Conservation (phyloP, 345 rosid genomes). For the Theobroma cacao region DNA sequence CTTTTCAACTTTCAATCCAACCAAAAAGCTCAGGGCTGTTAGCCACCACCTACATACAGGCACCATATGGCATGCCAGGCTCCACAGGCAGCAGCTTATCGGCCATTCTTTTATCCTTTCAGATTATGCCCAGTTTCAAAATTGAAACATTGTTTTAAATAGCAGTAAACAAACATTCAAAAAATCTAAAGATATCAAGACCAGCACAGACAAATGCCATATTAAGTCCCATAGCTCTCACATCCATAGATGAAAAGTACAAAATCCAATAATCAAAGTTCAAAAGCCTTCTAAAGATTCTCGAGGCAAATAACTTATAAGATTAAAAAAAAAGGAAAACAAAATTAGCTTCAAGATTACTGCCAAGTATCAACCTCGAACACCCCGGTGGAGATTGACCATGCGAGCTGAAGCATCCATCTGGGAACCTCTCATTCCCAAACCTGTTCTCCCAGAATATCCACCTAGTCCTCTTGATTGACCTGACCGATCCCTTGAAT, state of each 20-base stretch:
- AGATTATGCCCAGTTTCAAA: too few species aligned
- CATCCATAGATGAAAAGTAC: not conserved
- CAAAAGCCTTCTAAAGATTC: not conserved
- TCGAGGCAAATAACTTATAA: not conserved
- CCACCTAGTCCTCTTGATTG: slow-evolving; percentile 50
- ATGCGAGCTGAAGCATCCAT: slow-evolving; percentile 59
- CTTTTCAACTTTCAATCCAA: too few species aligned
- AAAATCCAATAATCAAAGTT: slow-evolving; percentile 6
- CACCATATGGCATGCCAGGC: too few species aligned
- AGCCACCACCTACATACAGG: too few species aligned
- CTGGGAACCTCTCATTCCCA: slow-evolving; percentile 47
- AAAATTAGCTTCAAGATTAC: slow-evolving; percentile 1
- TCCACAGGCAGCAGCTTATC: too few species aligned
- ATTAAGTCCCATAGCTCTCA: not conserved
- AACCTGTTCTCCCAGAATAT: slow-evolving; percentile 40
- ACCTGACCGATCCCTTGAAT: slow-evolving; percentile 49
- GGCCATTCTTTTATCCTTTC: too few species aligned
- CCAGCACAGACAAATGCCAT: not conserved
- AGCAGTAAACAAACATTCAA: not conserved
- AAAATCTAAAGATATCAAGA: not conserved
- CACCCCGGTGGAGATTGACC: slow-evolving; percentile 67
- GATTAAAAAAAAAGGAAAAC: not conserved
- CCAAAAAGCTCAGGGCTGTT: too few species aligned
- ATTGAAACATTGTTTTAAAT: too few species aligned
- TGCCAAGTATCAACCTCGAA: slow-evolving; percentile 29